phyloP scores from a whole-genome alignment of 177 flowering plant genomes.

The Vitis hybrid region DNA sequence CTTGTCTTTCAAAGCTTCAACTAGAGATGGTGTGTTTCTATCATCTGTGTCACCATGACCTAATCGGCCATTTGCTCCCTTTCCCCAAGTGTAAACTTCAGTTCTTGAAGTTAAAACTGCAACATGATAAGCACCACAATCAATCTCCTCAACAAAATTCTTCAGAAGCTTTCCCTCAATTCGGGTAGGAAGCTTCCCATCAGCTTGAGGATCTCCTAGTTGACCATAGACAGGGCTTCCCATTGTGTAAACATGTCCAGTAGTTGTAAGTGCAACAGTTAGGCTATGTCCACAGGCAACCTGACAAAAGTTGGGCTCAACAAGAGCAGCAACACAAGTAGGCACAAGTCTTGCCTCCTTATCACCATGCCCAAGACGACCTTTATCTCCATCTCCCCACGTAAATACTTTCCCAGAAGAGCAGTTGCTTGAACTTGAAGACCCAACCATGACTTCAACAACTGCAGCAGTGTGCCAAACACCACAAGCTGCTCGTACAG shows the following conservation, averaged over 20 bases:
- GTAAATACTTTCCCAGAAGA: constrained; percentile 66
- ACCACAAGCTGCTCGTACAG: constrained; percentile 73
- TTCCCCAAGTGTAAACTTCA: constrained; percentile 33
- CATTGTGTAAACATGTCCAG: constrained; percentile 83
- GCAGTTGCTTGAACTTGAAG: constrained; percentile 32
- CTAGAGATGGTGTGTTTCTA: too few relatives aligned
- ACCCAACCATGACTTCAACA: constrained; percentile 52
- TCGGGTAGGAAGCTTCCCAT: constrained; percentile 59
- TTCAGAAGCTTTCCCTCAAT: constrained; percentile 71
- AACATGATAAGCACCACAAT: constrained; percentile 72
- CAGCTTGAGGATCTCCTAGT: constrained; percentile 62
- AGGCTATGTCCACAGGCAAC: constrained; percentile 32
- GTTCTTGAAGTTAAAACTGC: constrained; percentile 70
- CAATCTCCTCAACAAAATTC: constrained; percentile 65
- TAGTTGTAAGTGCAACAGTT: constrained; percentile 37
- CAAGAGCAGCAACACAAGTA: constrained; percentile 25
- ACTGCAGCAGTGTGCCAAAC: constrained; percentile 74
- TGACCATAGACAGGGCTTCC: constrained; percentile 70
- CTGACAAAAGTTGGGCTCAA: constrained; percentile 32
- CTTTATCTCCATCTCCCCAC: constrained; percentile 61
- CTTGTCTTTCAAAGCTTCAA: too few relatives aligned
- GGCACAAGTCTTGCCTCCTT: constrained; percentile 27
- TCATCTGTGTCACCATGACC: too few relatives aligned
- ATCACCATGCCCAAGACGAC: constrained; percentile 38
- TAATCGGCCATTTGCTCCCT: too few relatives aligned